A percentile compares a stretch with the other conserved stretches of the same genome.
phyloP scores from a whole-genome alignment of 2,329 filamentous ascomycete species.

The Polytolypa hystricis region DNA sequence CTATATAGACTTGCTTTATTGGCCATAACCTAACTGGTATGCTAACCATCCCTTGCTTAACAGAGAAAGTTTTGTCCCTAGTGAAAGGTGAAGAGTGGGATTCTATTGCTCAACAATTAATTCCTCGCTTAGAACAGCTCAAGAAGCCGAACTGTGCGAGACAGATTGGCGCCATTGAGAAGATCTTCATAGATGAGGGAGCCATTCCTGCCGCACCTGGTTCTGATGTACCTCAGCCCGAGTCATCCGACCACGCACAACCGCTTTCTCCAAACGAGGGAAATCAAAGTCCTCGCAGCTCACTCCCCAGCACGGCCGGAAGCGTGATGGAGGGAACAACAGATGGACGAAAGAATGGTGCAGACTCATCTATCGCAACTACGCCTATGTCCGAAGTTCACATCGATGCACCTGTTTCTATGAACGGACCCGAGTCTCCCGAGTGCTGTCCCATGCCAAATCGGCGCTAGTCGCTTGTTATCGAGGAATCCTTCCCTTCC shows the following conservation, averaged over 20 bases:
- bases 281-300: conserved; percentile 57
- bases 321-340: conserved; percentile 42
- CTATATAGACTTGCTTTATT: background rate
- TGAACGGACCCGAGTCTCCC: no score
- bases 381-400: conserved; percentile 4
- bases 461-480: no score
- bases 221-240: conserved; percentile 8
- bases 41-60: no score
- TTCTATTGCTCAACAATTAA: conserved; percentile 52
- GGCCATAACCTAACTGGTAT: conserved; percentile 13
- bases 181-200: conserved; percentile 36
- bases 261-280: conserved; percentile 32
- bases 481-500: no score
- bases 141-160: conserved; percentile 56
- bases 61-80: conserved; percentile 67
- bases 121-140: conserved; percentile 48
- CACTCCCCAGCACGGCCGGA: conserved; percentile 51
- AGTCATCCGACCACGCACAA: conserved; percentile 7
- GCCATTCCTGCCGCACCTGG: conserved; percentile 10
- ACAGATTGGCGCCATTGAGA: conserved; percentile 55
- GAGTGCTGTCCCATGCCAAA: no score
- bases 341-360: conserved; percentile 20
- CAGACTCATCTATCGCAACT: background rate
- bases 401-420: background rate
- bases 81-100: conserved; percentile 51